phyloP scores from a whole-genome alignment of 2,329 filamentous ascomycete species.

The Ilyonectria robusta region DNA sequence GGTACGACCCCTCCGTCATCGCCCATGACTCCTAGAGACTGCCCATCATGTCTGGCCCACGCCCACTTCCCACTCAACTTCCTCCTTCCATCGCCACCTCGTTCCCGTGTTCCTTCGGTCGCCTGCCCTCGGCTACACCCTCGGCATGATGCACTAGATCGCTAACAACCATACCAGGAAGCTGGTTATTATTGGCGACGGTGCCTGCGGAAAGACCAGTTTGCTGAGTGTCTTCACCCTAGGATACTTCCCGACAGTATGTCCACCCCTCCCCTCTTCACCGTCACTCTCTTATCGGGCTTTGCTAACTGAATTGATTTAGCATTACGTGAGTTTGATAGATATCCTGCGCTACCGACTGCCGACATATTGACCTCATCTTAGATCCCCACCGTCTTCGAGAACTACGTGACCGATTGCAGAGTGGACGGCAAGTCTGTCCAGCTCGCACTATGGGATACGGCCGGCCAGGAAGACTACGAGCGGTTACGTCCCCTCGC shows the following conservation, averaged over 20 bases:
- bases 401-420: constrained; percentile 99
- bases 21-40: constrained; percentile 22
- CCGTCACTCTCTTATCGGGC: constrained; percentile 27
- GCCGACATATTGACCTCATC: constrained; percentile 41
- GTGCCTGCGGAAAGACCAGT: constrained; percentile 98
- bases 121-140: constrained; percentile 2
- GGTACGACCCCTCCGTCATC: constrained; percentile 62
- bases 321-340: constrained; percentile 71
- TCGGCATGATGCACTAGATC: constrained; percentile 4
- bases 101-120: background rate
- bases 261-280: constrained; percentile 54
- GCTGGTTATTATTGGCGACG: constrained; percentile 96
- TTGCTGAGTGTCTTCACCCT: constrained; percentile 97
- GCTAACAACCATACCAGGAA: constrained; percentile 72
- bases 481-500: constrained; percentile 94
- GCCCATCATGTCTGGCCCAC: constrained; percentile 17
- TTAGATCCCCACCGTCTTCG: constrained; percentile 94
- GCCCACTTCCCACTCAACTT: background rate
- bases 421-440: constrained; percentile 99
- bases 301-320: constrained; percentile 46
- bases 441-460: constrained; percentile 98
- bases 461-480: constrained; percentile 99
- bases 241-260: constrained; percentile 96
- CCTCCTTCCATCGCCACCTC: constrained; percentile 5
- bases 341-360: constrained; percentile 14